Base-by-base conservation (phyloP, 2,329 filamentous ascomycete genomes). In the Hypomyces rosellus region DNA sequence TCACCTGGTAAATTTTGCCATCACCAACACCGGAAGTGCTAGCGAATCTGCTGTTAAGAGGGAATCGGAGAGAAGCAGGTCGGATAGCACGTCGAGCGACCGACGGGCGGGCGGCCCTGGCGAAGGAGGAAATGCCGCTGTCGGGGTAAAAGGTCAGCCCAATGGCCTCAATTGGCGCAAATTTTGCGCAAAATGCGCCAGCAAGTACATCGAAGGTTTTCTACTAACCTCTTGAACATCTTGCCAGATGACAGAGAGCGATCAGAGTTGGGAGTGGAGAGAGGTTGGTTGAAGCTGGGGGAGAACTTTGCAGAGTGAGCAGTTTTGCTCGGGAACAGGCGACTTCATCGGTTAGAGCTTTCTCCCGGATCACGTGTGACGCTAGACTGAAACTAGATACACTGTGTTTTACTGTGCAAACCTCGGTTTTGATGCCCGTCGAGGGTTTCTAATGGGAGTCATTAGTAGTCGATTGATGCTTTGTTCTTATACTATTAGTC, bases 181-280 rank as follows among this genome's bases (percentile, higher is more conserved):
- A 55, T 50, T 50, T 44, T 48, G 51, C 54, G 47, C 54, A 42
- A 56, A 58, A 55, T 55, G 51, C 52, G 52, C 53, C 48, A 56
- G 61, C 64, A 65, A 60, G 47, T 59, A 43, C 36, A 55, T 68
- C 47, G 55, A 59, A 53, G 55, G 62, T 55, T 57, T 54, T 55
- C 50, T 65, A 80, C 83, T 74, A 74, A 89, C 85, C 84, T 88
- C 84, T 87, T 87, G 77, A 88, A 85, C 85, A 89, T 89, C 82
- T 80, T 87, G 78, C 73, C 73, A 77, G 81, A 84, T 82, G 78
- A 78, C 74, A 74, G 75, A 80, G 78, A 81, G 79, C 78, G 76
- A 76, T 78, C 73, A 70, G 70, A 72, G 70, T 79, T 76, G 71
- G 67, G 74, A 74, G 76, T 75, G 77, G 75, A 78, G 75, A 75